phyloP scores from a whole-genome alignment of 1,284 basidiomycete genomes.

The Tremellales sp. region DNA sequence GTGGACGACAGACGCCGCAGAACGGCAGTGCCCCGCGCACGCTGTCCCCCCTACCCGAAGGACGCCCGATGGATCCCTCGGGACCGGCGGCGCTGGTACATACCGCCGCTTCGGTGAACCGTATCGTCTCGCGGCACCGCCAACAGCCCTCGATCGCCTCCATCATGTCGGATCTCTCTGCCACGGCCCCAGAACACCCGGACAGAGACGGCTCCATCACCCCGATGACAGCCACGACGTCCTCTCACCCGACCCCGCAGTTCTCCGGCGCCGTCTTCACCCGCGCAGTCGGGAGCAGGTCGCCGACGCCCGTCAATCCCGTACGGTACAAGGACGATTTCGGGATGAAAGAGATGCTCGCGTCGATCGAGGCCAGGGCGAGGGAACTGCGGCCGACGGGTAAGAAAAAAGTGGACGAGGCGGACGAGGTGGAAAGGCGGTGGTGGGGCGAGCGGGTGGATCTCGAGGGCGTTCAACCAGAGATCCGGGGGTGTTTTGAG shows the following conservation, averaged over 20 bases:
- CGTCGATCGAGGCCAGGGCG: slow-evolving; percentile 69
- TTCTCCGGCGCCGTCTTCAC: slow-evolving; percentile 29
- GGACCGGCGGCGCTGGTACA: slow-evolving; percentile 12
- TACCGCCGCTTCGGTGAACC: slow-evolving; percentile 29
- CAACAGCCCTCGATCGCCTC: slow-evolving; percentile 48
- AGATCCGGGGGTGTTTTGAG: slow-evolving; percentile 66
- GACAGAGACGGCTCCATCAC: slow-evolving; percentile 31
- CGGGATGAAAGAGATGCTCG: slow-evolving; percentile 74
- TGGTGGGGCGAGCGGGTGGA: slow-evolving; percentile 60
- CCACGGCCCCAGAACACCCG: slow-evolving; percentile 10
- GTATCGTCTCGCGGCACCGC: slow-evolving; percentile 37
- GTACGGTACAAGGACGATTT: slow-evolving; percentile 73
- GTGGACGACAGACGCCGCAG: slow-evolving; percentile 20
- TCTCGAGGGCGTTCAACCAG: slow-evolving; percentile 64
- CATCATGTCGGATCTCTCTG: slow-evolving; percentile 38
- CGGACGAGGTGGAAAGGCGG: slow-evolving; percentile 63
- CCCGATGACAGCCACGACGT: slow-evolving; percentile 37
- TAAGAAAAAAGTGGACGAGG: background rate
- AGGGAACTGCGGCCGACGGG: slow-evolving; percentile 35
- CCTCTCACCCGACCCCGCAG: slow-evolving; percentile 33
- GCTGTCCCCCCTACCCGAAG: slow-evolving; percentile 15
- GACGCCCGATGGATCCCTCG: slow-evolving; percentile 15
- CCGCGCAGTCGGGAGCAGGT: slow-evolving; percentile 26
- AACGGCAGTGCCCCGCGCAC: no score
- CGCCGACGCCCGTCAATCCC: slow-evolving; percentile 36